phyloP scores from a whole-genome alignment of 2,329 filamentous ascomycete genomes.

The Fusarium sp. region DNA sequence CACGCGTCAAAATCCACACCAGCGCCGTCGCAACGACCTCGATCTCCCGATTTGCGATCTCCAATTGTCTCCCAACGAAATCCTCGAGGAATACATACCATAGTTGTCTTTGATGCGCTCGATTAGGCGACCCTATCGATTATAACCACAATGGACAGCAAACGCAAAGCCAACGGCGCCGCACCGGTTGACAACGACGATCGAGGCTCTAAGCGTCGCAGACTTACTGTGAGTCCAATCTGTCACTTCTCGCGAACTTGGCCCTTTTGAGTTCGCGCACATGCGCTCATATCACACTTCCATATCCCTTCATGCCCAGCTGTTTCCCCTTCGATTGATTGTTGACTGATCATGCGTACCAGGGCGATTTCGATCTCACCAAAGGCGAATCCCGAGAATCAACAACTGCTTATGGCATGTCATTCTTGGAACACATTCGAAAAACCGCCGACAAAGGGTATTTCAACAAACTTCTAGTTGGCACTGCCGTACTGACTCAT shows the following conservation, averaged over 20 bases:
- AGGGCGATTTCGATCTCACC: slow-evolving; percentile 62
- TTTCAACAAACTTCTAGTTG: slow-evolving; percentile 44
- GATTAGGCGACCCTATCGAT: slow-evolving; percentile 44
- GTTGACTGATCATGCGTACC: slow-evolving; percentile 22
- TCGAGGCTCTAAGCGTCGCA: slow-evolving; percentile 69
- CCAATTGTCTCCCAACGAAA: slow-evolving; percentile 48
- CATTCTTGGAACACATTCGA: slow-evolving; percentile 80
- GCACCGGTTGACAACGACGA: slow-evolving; percentile 63
- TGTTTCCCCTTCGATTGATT: not conserved
- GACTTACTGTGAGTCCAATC: slow-evolving; percentile 62
- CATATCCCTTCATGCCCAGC: not conserved
- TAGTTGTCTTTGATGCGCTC: slow-evolving; percentile 48
- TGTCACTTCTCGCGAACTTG: slow-evolving; percentile 14
- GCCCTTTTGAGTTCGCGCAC: slow-evolving; percentile 8
- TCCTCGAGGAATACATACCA: slow-evolving; percentile 8
- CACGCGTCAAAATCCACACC: slow-evolving; percentile 50
- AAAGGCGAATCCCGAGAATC: slow-evolving; percentile 74
- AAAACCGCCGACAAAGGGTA: slow-evolving; percentile 86
- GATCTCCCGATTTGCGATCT: slow-evolving; percentile 36
- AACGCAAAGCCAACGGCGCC: slow-evolving; percentile 67
- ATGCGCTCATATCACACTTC: not conserved
- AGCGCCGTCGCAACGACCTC: slow-evolving; percentile 40
- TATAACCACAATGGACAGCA: slow-evolving; percentile 64
- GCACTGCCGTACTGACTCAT: slow-evolving; percentile 38
- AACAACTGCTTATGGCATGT: slow-evolving; percentile 78